Evolutionary conservation across 2,329 filamentous ascomycete genomes (phyloP).

Genomic region (Epichloe sibirici): DNA sequence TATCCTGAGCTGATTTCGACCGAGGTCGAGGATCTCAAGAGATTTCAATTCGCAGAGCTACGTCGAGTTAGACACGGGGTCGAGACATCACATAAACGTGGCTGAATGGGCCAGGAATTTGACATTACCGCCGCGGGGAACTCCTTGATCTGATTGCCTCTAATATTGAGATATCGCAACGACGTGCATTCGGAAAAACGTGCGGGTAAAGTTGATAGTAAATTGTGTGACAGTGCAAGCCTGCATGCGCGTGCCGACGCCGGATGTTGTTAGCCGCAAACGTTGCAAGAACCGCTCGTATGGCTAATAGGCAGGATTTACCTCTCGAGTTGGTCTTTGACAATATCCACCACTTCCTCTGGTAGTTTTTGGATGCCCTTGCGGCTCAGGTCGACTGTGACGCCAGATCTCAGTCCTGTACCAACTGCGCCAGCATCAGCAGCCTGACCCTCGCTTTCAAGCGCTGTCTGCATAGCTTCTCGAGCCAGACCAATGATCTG

Average conservation of each 20-base stretch:
- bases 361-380: constrained; percentile 60
- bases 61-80: constrained; percentile 12
- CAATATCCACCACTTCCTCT: constrained; percentile 62
- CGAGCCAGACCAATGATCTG: constrained; percentile 55
- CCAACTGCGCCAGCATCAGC: constrained; percentile 47
- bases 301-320: constrained; percentile 18
- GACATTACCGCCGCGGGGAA: constrained; percentile 42
- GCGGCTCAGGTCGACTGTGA: constrained; percentile 68
- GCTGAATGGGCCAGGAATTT: constrained; percentile 3
- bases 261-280: neutral
- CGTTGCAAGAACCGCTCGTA: neutral
- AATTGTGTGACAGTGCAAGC: constrained; percentile 72
- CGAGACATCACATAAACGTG: constrained; percentile 1
- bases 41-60: constrained; percentile 78
- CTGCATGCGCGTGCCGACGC: constrained; percentile 26
- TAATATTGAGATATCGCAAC: constrained; percentile 67
- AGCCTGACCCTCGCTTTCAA: constrained; percentile 53
- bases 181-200: constrained; percentile 67
- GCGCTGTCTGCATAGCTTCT: constrained; percentile 54
- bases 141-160: constrained; percentile 60
- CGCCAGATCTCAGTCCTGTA: constrained; percentile 52
- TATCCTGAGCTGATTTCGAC: constrained; percentile 68
- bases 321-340: constrained; percentile 63
- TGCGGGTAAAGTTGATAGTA: constrained; percentile 53
- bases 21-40: constrained; percentile 86